A percentile compares a stretch with the other conserved stretches of the same genome.
These are phyloP conservation scores for Eremomyces bilateralis DNA, from an alignment of 495 filamentous ascomycete species.

Conservation along the genomic window DNA sequence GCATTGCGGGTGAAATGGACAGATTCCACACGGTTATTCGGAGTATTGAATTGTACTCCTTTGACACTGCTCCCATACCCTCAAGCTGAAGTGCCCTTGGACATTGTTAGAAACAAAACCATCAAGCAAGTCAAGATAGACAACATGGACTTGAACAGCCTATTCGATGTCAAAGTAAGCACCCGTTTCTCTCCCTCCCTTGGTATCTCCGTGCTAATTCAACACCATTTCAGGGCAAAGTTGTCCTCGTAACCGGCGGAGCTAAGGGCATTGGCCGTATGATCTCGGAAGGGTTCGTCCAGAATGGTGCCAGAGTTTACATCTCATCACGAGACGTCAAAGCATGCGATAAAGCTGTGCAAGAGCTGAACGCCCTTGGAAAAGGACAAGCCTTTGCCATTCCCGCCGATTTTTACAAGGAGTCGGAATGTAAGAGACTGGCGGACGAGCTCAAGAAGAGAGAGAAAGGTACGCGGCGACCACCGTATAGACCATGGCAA, in stretches of 20 bases:
- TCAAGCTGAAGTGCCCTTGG: too few species aligned
- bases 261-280: constrained; percentile 18
- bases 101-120: too few species aligned
- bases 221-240: constrained; percentile 10
- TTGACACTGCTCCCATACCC: too few species aligned
- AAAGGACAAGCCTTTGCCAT: constrained; percentile 42
- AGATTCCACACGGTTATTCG: too few species aligned
- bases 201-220: neutral
- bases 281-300: constrained; percentile 17
- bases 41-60: too few species aligned
- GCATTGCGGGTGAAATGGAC: too few species aligned
- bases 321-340: constrained; percentile 53
- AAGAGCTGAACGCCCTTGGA: constrained; percentile 37
- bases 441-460: constrained; percentile 38
- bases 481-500: neutral
- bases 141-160: constrained; percentile 11
- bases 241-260: constrained; percentile 17
- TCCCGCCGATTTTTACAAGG: constrained; percentile 51
- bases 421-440: constrained; percentile 42
- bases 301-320: constrained; percentile 32
- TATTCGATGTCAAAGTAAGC: constrained; percentile 15
- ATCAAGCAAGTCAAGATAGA: too few species aligned
- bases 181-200: neutral
- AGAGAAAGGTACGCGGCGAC: constrained; percentile 30
- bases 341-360: constrained; percentile 34